phyloP scores from a whole-genome alignment of 1,284 basidiomycete species.

The Leccinum variabile region DNA sequence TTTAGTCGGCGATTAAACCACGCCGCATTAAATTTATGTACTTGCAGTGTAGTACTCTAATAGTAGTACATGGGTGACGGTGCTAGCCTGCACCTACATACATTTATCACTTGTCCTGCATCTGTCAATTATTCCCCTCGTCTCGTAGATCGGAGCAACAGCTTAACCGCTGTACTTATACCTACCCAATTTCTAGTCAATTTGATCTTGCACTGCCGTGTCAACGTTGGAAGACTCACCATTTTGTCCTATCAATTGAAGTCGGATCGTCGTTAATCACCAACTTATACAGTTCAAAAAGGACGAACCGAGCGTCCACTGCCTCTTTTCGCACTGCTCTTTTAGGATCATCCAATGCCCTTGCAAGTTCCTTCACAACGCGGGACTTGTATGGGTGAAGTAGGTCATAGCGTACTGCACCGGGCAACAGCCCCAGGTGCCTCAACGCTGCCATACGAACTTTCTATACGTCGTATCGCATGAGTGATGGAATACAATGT shows the following conservation, averaged over 20 bases:
- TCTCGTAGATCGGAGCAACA: background rate
- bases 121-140: background rate
- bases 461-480: slow-evolving; percentile 43
- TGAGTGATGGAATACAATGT: background rate
- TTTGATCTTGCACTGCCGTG: background rate
- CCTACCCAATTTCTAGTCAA: slow-evolving; percentile 37
- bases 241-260: slow-evolving; percentile 46
- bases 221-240: slow-evolving; percentile 37
- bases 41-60: no score
- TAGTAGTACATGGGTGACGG: no score
- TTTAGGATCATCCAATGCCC: slow-evolving; percentile 82
- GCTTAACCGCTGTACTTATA: slow-evolving; percentile 55
- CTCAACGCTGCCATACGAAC: slow-evolving; percentile 77
- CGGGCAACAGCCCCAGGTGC: slow-evolving; percentile 73
- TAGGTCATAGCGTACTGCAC: slow-evolving; percentile 73
- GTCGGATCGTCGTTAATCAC: slow-evolving; percentile 6
- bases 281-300: background rate
- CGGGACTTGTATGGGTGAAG: slow-evolving; percentile 71
- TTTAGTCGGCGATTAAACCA: slow-evolving; percentile 31
- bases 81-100: background rate
- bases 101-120: background rate
- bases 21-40: background rate
- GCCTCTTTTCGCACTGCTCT: slow-evolving; percentile 80
- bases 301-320: slow-evolving; percentile 71
- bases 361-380: slow-evolving; percentile 75